Evolutionary conservation across 371 early-diverging fungal species (phyloP).

Genomic region (Cladochytrium tenue): DNA sequence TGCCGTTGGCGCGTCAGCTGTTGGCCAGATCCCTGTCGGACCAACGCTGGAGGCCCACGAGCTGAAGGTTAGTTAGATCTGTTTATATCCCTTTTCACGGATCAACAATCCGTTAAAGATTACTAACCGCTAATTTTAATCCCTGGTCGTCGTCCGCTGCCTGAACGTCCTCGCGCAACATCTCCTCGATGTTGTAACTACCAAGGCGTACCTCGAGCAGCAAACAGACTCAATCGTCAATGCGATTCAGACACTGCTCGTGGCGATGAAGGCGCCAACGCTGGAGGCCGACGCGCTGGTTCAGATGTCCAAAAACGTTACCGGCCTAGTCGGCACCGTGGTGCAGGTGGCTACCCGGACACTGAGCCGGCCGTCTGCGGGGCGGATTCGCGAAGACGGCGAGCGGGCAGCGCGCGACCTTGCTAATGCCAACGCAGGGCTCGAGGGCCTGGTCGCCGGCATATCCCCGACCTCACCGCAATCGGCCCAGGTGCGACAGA

Average conservation of each 20-base stretch:
- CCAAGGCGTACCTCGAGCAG: conserved; percentile 73
- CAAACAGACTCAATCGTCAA: conserved; percentile 86
- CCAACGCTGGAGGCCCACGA: too few species aligned
- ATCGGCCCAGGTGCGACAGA: conserved; percentile 72
- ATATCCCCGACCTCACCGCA: conserved; percentile 39
- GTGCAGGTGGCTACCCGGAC: conserved; percentile 44
- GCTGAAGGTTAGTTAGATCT: too few species aligned
- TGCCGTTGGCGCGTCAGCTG: too few species aligned
- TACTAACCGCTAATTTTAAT: too few species aligned
- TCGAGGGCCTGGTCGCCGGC: conserved; percentile 36
- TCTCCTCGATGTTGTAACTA: too few species aligned
- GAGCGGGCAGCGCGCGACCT: conserved; percentile 64
- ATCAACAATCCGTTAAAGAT: too few species aligned
- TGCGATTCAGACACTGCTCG: conserved; percentile 78
- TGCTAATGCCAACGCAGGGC: conserved; percentile 62
- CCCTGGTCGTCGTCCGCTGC: too few species aligned
- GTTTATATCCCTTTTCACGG: too few species aligned
- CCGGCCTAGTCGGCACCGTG: conserved; percentile 26
- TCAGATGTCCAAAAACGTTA: conserved; percentile 71
- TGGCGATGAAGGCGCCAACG: conserved; percentile 60
- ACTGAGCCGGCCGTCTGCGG: conserved; percentile 43
- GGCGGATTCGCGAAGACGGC: not conserved
- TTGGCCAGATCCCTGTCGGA: too few species aligned
- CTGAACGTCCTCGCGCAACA: too few species aligned
- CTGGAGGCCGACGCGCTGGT: conserved; percentile 62